Percentiles rank a stretch among this genome's conserved stretches.
phyloP scores from a whole-genome alignment of 1,284 basidiomycete genomes.

The Trichosporon sp. region DNA sequence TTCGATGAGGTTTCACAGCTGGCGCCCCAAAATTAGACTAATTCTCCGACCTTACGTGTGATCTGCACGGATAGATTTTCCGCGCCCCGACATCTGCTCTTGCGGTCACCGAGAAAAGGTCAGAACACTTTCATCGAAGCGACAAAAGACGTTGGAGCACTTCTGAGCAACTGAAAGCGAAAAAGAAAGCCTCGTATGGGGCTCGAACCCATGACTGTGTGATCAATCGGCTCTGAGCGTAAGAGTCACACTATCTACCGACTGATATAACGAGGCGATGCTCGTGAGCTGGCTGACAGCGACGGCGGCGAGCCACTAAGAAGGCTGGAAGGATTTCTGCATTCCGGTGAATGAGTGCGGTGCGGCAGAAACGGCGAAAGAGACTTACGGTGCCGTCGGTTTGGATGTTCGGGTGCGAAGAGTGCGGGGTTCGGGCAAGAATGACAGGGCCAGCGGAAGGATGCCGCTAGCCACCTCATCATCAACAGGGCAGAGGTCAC shows the following conservation, averaged over 20 bases:
- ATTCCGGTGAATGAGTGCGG: neutral
- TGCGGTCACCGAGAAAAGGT: no score
- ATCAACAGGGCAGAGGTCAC: neutral
- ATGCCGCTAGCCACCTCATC: neutral
- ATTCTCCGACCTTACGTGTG: neutral
- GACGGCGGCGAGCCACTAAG: neutral
- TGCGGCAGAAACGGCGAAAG: neutral
- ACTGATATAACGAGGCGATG: conserved; percentile 3
- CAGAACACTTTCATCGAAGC: no score
- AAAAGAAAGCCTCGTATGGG: conserved; percentile 3
- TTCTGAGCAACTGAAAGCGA: neutral
- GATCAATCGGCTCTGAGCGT: conserved; percentile 1
- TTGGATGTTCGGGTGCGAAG: neutral
- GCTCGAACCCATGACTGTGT: conserved; percentile 4
- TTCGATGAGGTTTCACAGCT: neutral
- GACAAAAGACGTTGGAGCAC: no score
- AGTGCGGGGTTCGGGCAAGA: neutral
- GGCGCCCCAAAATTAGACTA: neutral
- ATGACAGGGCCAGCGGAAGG: neutral
- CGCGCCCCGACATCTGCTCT: no score
- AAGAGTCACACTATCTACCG: conserved; percentile 5
- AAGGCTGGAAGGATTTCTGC: neutral
- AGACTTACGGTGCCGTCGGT: neutral
- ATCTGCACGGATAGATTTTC: neutral
- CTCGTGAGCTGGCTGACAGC: neutral